A percentile compares a stretch with the other conserved stretches of the same genome.
Conservation (phyloP, 2,329 filamentous ascomycete species). For the Xylariomycetidae sp. region DNA sequence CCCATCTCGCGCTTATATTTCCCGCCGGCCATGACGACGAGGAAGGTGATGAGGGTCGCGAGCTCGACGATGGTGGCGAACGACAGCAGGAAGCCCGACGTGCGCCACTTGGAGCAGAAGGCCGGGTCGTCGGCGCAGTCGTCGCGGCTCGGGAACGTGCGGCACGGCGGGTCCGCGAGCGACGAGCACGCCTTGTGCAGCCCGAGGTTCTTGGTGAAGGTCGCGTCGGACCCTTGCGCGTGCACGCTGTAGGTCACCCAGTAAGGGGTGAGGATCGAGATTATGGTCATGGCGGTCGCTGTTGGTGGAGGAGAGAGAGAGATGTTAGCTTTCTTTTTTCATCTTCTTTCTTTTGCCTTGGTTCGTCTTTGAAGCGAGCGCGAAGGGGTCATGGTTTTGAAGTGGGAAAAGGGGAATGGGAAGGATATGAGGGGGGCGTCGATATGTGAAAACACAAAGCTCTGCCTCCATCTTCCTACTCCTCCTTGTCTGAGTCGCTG, state of each 20-base stretch:
- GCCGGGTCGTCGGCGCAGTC: conserved; percentile 66
- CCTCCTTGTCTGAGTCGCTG: no score
- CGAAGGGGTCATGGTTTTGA: no score
- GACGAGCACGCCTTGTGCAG: conserved; percentile 78
- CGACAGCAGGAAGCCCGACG: conserved; percentile 80
- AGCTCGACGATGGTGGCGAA: conserved; percentile 80
- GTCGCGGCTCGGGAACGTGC: conserved; percentile 60
- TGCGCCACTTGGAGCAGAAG: conserved; percentile 92
- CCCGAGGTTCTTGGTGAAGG: conserved; percentile 60
- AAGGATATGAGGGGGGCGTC: no score
- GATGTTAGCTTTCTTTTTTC: conserved; percentile 25
- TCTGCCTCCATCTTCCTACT: no score
- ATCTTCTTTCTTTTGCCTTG: background rate
- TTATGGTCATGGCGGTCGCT: conserved; percentile 69
- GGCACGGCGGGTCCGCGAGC: conserved; percentile 57
- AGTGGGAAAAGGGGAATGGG: no score
- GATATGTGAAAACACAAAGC: no score
- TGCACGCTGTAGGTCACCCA: conserved; percentile 65
- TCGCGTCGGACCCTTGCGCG: conserved; percentile 40
- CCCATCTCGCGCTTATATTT: conserved; percentile 75
- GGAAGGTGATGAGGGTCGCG: conserved; percentile 73
- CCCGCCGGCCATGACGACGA: conserved; percentile 72
- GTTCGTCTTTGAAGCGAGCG: background rate
- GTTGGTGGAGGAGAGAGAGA: conserved; percentile 8
- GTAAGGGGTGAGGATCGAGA: conserved; percentile 62